Evolutionary conservation across 495 filamentous ascomycete species (phyloP).

Genomic region (Aspergillus egyptiacus): DNA sequence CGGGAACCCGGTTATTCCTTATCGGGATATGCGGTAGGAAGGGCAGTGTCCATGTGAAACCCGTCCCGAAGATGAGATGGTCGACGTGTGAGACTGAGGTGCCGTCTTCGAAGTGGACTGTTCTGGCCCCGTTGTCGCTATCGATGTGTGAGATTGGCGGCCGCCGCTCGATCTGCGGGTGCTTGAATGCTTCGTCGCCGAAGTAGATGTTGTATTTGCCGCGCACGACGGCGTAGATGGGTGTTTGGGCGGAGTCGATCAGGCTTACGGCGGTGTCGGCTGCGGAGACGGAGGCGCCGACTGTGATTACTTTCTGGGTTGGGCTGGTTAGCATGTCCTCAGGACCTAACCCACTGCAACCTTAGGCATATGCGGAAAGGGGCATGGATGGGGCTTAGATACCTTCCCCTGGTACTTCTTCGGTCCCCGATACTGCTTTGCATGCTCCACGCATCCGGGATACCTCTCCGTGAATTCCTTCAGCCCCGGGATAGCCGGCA

Average conservation of each 20-base stretch:
- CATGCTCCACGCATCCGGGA: conserved; percentile 34
- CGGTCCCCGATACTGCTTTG: conserved; percentile 37
- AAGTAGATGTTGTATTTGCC: conserved; percentile 47
- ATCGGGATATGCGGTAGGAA: conserved; percentile 46
- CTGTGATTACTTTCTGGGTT: conserved; percentile 33
- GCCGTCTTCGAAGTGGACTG: conserved; percentile 46
- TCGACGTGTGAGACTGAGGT: conserved; percentile 43
- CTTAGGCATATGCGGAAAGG: no score
- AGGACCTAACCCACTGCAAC: no score
- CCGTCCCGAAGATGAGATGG: conserved; percentile 53
- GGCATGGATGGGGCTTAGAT: neutral
- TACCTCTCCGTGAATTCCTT: conserved; percentile 30
- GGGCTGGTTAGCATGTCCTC: no score
- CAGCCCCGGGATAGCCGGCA: conserved; percentile 53
- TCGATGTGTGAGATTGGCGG: conserved; percentile 43
- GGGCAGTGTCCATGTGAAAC: conserved; percentile 51
- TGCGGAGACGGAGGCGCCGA: conserved; percentile 42
- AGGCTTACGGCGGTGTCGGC: conserved; percentile 37
- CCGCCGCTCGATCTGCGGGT: conserved; percentile 41
- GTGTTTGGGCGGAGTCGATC: conserved; percentile 26
- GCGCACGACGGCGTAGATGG: conserved; percentile 35
- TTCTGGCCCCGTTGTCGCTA: conserved; percentile 29
- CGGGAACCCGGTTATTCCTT: conserved; percentile 48
- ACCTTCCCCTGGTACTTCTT: conserved; percentile 37
- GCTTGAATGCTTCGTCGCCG: conserved; percentile 45